Base-by-base conservation (phyloP, 345 rosid species). In the Linum lewisii region DNA sequence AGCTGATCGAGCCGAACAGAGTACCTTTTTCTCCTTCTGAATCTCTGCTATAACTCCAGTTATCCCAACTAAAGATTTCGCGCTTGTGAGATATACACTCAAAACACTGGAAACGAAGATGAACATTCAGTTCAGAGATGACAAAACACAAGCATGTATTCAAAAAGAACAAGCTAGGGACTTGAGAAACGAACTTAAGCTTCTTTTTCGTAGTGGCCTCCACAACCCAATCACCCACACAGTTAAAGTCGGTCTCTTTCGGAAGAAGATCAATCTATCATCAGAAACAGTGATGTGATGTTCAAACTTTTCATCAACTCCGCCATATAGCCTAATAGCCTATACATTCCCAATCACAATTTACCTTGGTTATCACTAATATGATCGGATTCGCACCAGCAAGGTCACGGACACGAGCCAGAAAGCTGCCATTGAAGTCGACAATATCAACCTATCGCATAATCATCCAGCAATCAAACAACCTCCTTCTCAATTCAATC, bases 151-250 rank as follows among this genome's bases (percentile, higher is more conserved):
- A n/a, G 4, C 53, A 49, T 16, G 23, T 44, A 66, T 32, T 21
- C 4, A 44, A 37, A n/a, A 68, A 44, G 57, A 22, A 44, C 14
- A 52, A 1, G 24, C 36, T 21, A 55, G 25, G 4, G 59, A 68
- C 54, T n/a, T n/a, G 6, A 18, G 21, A 38, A 63, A 67, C 85
- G 70, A 77, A 92, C 98, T 86, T 92, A 16, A 92, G 93, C 72
- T 75, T 92, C 80, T 84, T 92, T 79, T 75, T 92, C 18, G 75
- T 80, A 58, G 79, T 84, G 25, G 90, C 78, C 59, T 92, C 98
- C 24, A 86, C 98, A 53, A 84, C 95, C 96, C 98, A 92, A 81
- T 92, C 98, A 9, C 97, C 98, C 13, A 92, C 63, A 73, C 97
- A 92, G 65, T 92, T 88, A 74, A 92, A 71, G 78, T 88, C 87